phyloP scores from a whole-genome alignment of 2,329 filamentous ascomycete genomes.

The Beauveria caledonica region DNA sequence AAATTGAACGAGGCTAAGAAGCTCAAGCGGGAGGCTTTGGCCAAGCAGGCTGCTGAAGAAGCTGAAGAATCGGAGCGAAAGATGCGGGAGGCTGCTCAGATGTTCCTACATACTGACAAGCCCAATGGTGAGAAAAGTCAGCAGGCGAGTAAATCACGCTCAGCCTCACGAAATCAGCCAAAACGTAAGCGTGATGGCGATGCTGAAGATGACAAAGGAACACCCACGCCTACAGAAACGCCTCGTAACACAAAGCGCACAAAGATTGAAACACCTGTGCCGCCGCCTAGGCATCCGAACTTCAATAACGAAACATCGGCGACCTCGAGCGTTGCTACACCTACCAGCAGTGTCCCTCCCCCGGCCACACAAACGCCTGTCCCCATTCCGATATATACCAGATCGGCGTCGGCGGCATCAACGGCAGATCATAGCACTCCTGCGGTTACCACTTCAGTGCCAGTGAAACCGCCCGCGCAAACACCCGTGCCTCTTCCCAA shows the following conservation, averaged over 20 bases:
- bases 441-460: conserved; percentile 20
- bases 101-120: conserved; percentile 28
- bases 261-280: conserved; percentile 51
- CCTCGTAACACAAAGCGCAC: conserved; percentile 40
- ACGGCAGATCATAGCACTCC: conserved; percentile 20
- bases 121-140: conserved; percentile 15
- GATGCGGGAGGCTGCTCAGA: conserved; percentile 40
- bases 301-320: conserved; percentile 22
- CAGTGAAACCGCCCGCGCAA: conserved; percentile 25
- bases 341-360: conserved; percentile 11
- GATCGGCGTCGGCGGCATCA: conserved; percentile 22
- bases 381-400: conserved; percentile 27
- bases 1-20: conserved; percentile 73
- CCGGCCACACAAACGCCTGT: conserved; percentile 34
- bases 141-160: conserved; percentile 21
- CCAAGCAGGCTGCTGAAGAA: conserved; percentile 53
- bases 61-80: conserved; percentile 49
- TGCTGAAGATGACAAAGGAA: conserved; percentile 22
- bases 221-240: conserved; percentile 21
- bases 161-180: conserved; percentile 25
- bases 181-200: conserved; percentile 40
- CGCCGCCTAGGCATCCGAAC: conserved; percentile 32
- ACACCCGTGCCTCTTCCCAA: conserved; percentile 31
- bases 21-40: conserved; percentile 57
- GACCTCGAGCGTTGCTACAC: conserved; percentile 12